Percentiles rank a stretch among this genome's conserved stretches.
phyloP scores from a whole-genome alignment of 768 basidiomycete genomes.

The Serendipita indica region DNA sequence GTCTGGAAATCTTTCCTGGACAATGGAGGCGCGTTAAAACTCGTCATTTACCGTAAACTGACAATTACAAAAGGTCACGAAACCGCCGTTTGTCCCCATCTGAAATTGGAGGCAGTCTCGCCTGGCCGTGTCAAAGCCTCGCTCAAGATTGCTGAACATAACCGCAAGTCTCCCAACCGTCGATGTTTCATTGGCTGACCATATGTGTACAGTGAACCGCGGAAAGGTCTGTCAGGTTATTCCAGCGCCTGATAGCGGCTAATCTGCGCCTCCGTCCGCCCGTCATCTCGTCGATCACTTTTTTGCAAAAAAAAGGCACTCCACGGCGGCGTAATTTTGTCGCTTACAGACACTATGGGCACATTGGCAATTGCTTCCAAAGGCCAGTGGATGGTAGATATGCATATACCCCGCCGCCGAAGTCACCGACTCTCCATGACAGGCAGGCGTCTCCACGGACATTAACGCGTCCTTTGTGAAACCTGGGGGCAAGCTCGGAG shows the following conservation, averaged over 20 bases:
- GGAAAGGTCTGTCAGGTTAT: conserved; percentile 44
- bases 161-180: conserved; percentile 33
- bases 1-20: conserved; percentile 74
- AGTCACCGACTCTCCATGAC: too few relatives aligned
- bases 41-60: too few relatives aligned
- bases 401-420: conserved; percentile 28
- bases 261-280: background rate
- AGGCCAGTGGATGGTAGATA: conserved; percentile 75
- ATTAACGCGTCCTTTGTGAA: conserved; percentile 63
- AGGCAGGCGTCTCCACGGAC: conserved; percentile 61
- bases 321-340: conserved; percentile 69
- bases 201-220: conserved; percentile 40
- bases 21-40: conserved; percentile 48
- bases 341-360: conserved; percentile 71
- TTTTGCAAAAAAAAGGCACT: conserved; percentile 30
- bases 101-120: conserved; percentile 46
- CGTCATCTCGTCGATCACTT: background rate
- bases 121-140: conserved; percentile 60
- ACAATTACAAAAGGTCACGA: conserved; percentile 53
- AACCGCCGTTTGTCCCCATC: conserved; percentile 29
- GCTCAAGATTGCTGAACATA: conserved; percentile 58
- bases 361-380: conserved; percentile 71
- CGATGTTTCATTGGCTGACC: background rate
- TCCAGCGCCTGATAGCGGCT: conserved; percentile 2
- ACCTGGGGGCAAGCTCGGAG: conserved; percentile 58